Evolutionary conservation across 495 filamentous ascomycete genomes (phyloP).

Genomic region (Trichoderma parareesei): DNA sequence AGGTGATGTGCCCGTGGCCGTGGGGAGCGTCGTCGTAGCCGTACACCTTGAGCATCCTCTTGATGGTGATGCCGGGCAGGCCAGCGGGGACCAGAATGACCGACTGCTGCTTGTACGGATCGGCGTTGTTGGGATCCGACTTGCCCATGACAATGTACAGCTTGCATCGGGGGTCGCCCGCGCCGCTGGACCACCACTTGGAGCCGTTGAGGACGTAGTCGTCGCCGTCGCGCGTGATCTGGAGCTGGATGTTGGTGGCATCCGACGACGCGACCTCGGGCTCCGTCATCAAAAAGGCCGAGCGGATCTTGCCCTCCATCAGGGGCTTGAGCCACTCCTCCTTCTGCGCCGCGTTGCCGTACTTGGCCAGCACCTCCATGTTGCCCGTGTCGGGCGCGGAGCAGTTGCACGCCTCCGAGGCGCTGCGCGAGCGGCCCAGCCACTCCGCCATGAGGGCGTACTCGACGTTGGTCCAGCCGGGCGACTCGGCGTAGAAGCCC

Average conservation of each 20-base stretch:
- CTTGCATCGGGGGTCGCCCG: slow-evolving; percentile 82
- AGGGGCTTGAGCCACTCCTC: slow-evolving; percentile 74
- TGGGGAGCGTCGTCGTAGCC: slow-evolving; percentile 93
- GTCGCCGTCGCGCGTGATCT: slow-evolving; percentile 70
- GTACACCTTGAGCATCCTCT: slow-evolving; percentile 83
- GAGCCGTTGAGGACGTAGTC: slow-evolving; percentile 81
- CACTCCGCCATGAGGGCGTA: slow-evolving; percentile 91
- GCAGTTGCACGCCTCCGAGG: slow-evolving; percentile 85
- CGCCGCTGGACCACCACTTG: slow-evolving; percentile 97
- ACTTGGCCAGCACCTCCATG: slow-evolving; percentile 93
- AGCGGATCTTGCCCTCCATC: slow-evolving; percentile 78
- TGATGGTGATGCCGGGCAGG: slow-evolving; percentile 67
- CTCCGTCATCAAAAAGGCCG: slow-evolving; percentile 92
- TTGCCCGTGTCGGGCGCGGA: slow-evolving; percentile 90
- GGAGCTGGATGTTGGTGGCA: slow-evolving; percentile 79
- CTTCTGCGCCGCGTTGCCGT: slow-evolving; percentile 87
- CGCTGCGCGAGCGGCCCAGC: slow-evolving; percentile 68
- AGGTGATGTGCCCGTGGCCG: slow-evolving; percentile 83
- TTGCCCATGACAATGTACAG: slow-evolving; percentile 93
- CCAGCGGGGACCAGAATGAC: slow-evolving; percentile 76
- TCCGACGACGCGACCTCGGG: slow-evolving; percentile 78
- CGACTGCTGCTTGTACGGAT: slow-evolving; percentile 80
- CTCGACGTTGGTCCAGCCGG: slow-evolving; percentile 83
- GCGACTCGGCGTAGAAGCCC: slow-evolving; percentile 88
- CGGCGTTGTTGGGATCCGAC: slow-evolving; percentile 58